These are phyloP conservation scores for Geotrichum reessii DNA, from an alignment of 1,139 yeast genomes.

Conservation along the genomic window DNA sequence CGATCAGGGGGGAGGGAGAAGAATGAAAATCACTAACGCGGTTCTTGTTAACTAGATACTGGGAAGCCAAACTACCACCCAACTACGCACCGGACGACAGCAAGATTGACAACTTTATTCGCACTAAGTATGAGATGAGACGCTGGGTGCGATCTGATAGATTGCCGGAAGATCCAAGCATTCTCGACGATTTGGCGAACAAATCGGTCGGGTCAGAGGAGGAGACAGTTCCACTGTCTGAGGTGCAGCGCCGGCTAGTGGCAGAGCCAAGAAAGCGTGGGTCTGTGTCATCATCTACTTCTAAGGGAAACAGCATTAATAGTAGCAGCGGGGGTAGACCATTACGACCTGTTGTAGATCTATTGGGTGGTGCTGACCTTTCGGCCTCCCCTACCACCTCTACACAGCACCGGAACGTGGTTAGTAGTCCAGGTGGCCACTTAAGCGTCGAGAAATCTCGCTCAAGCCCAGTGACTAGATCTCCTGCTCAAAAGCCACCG, in stretches of 20 bases:
- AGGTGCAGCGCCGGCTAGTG: slow-evolving; percentile 25
- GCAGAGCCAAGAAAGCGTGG: neutral
- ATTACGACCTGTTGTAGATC: neutral
- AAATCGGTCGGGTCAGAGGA: neutral
- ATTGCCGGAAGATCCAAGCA: slow-evolving; percentile 53
- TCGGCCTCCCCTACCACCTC: neutral
- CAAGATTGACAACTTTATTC: slow-evolving; percentile 81
- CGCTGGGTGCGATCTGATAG: slow-evolving; percentile 62
- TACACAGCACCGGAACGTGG: neutral
- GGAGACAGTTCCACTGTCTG: slow-evolving; percentile 24
- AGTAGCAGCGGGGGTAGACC: neutral
- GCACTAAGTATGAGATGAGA: slow-evolving; percentile 84
- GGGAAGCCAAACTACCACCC: slow-evolving; percentile 77
- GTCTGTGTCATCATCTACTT: neutral
- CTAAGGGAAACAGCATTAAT: neutral
- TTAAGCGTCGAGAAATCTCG: neutral
- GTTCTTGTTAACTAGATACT: slow-evolving; percentile 37
- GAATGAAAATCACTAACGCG: neutral
- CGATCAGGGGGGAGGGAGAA: neutral
- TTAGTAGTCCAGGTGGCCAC: neutral
- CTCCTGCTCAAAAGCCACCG: neutral
- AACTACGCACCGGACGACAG: slow-evolving; percentile 74
- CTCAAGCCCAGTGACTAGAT: neutral
- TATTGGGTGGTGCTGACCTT: neutral
- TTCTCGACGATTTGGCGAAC: slow-evolving; percentile 28